Evolutionary conservation across 805 yeast genomes (phyloP).

Genomic region (Kuraishia molischiana): DNA sequence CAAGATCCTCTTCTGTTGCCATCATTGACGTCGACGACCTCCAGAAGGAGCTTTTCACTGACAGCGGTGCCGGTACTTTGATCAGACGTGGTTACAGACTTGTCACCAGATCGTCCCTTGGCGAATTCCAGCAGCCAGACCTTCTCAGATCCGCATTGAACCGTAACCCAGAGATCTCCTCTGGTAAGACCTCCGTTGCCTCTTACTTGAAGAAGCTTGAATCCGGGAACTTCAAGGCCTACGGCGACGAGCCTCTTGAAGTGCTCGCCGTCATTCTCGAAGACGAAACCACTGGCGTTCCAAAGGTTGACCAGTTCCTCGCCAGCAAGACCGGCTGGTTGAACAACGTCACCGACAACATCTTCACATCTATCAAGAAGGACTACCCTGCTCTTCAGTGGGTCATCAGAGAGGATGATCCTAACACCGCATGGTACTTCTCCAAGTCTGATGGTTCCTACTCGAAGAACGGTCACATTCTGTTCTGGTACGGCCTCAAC

Average conservation of each 20-base stretch:
- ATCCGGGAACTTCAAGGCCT: slow-evolving; percentile 53
- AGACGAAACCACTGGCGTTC: slow-evolving; percentile 32
- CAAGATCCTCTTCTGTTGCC: slow-evolving; percentile 96
- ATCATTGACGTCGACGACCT: slow-evolving; percentile 91
- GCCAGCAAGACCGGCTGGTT: slow-evolving; percentile 93
- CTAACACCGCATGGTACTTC: slow-evolving; percentile 87
- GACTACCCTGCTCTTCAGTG: slow-evolving; percentile 74
- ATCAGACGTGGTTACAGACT: slow-evolving; percentile 95
- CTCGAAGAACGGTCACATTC: slow-evolving; percentile 76
- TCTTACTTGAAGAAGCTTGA: slow-evolving; percentile 71
- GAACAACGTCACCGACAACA: slow-evolving; percentile 92
- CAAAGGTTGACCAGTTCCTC: slow-evolving; percentile 75
- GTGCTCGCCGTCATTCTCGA: slow-evolving; percentile 79
- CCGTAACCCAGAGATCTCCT: slow-evolving; percentile 64
- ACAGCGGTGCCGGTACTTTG: slow-evolving; percentile 98
- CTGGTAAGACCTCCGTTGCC: slow-evolving; percentile 69
- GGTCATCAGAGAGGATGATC: slow-evolving; percentile 85
- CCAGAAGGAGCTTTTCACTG: slow-evolving; percentile 96
- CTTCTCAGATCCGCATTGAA: slow-evolving; percentile 65
- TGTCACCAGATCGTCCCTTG: slow-evolving; percentile 55
- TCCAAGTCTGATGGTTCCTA: slow-evolving; percentile 91
- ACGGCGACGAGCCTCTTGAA: slow-evolving; percentile 94
- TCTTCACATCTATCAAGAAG: slow-evolving; percentile 71
- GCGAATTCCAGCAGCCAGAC: slow-evolving; percentile 68
- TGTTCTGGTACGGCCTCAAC: slow-evolving; percentile 90